These are phyloP conservation scores for Funneliformis caledonium DNA, from an alignment of 371 early-diverging fungal genomes.

Conservation along the genomic window DNA sequence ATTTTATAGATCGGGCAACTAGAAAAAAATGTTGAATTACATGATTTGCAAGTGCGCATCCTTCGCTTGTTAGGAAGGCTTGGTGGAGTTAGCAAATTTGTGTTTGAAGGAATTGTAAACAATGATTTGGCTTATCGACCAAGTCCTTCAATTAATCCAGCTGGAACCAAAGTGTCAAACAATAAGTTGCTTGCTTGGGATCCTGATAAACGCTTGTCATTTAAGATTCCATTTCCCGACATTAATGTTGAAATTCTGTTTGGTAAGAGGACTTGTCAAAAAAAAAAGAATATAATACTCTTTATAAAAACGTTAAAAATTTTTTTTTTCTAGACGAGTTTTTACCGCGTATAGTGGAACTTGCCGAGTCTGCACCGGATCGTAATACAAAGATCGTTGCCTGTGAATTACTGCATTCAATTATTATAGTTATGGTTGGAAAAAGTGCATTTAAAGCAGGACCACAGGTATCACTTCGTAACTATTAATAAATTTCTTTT, in stretches of 20 bases:
- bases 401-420: constrained; percentile 76
- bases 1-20: constrained; percentile 22
- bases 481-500: background rate
- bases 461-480: constrained; percentile 44
- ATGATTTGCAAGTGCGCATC: constrained; percentile 65
- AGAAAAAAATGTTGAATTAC: constrained; percentile 47
- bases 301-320: background rate
- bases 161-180: background rate
- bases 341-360: constrained; percentile 73
- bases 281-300: background rate
- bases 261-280: constrained; percentile 51
- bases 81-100: constrained; percentile 63
- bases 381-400: constrained; percentile 77
- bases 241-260: constrained; percentile 64
- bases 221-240: constrained; percentile 72
- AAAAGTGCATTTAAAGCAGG: constrained; percentile 61
- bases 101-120: constrained; percentile 53
- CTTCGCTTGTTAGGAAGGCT: constrained; percentile 69
- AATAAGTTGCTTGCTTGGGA: constrained; percentile 62
- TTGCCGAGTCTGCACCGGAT: constrained; percentile 77
- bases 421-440: constrained; percentile 75
- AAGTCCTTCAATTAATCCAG: background rate
- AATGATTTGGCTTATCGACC: constrained; percentile 27
- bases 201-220: constrained; percentile 53
- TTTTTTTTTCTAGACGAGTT: constrained; percentile 60